Percentiles rank a stretch among this genome's conserved stretches.
Conservation (phyloP, 2,329 filamentous ascomycete genomes). For the Taxawa tesnikishii region DNA sequence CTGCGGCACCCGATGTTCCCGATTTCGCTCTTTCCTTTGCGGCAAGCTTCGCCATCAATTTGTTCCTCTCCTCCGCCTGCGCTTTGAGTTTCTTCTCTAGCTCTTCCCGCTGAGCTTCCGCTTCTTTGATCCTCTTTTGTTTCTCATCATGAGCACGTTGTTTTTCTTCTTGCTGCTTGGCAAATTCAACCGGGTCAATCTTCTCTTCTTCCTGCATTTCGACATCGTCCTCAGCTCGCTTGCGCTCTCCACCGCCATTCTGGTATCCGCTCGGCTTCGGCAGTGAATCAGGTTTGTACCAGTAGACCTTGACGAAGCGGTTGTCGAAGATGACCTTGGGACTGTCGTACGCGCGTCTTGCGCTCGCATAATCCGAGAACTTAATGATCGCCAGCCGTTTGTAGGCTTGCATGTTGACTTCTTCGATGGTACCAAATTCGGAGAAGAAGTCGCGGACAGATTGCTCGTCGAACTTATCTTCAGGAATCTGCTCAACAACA, state of each 20-base stretch:
- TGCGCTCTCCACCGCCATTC: conserved; percentile 2
- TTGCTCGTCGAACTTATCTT: conserved; percentile 55
- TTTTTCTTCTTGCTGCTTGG: conserved; percentile 56
- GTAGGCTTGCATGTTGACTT: conserved; percentile 53
- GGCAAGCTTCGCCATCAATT: conserved; percentile 47
- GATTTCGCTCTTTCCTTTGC: conserved; percentile 18
- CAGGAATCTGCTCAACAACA: conserved; percentile 67
- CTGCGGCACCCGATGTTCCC: conserved; percentile 12
- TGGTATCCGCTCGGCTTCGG: conserved; percentile 5
- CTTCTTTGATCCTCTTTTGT: conserved; percentile 47
- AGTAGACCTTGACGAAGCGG: conserved; percentile 74
- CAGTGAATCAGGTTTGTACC: conserved; percentile 44
- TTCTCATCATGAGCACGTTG: conserved; percentile 59
- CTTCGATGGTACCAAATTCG: conserved; percentile 54
- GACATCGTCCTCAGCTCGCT: conserved; percentile 10
- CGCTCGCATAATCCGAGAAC: conserved; percentile 52
- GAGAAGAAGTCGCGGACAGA: conserved; percentile 57
- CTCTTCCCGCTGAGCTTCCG: conserved; percentile 50
- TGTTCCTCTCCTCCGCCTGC: conserved; percentile 53
- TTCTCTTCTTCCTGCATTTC: conserved; percentile 34
- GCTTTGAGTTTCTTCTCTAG: conserved; percentile 52
- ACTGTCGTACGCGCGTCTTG: conserved; percentile 59
- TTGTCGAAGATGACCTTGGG: conserved; percentile 78
- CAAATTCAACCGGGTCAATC: conserved; percentile 58
- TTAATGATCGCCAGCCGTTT: conserved; percentile 59